phyloP scores from a whole-genome alignment of 2,329 filamentous ascomycete species.

The Beauveria bassiana region DNA sequence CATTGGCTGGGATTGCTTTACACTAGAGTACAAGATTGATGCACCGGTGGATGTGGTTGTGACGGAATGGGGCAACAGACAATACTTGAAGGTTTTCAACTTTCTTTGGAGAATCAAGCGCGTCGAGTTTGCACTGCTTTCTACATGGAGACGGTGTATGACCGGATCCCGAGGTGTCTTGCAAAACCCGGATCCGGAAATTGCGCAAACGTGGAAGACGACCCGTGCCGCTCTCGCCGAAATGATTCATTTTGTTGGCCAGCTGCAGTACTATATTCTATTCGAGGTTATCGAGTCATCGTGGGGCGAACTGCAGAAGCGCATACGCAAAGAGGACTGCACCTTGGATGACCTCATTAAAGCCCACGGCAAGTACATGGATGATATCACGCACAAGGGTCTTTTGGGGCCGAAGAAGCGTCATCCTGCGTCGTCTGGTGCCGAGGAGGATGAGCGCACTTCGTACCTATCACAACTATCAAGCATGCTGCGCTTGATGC shows the following conservation, averaged over 20 bases:
- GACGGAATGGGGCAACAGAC: conserved; percentile 87
- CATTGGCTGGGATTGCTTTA: conserved; percentile 99
- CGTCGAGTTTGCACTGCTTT: conserved; percentile 86
- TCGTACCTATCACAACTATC: conserved; percentile 87
- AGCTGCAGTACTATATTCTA: conserved; percentile 96
- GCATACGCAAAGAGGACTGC: conserved; percentile 74
- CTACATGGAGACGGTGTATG: conserved; percentile 92
- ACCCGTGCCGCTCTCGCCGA: conserved; percentile 85
- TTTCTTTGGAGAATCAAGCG: conserved; percentile 98
- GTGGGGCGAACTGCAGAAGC: conserved; percentile 82
- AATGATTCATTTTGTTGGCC: conserved; percentile 97
- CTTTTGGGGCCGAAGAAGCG: conserved; percentile 64
- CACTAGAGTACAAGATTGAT: conserved; percentile 96
- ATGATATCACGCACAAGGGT: conserved; percentile 92
- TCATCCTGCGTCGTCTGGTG: neutral
- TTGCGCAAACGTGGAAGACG: conserved; percentile 78
- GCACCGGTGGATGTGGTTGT: conserved; percentile 95
- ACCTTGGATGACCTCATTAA: conserved; percentile 93
- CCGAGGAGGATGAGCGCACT: conserved; percentile 56
- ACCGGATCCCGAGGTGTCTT: conserved; percentile 90
- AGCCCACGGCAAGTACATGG: conserved; percentile 84
- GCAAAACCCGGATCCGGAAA: conserved; percentile 59
- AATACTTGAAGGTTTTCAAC: conserved; percentile 99
- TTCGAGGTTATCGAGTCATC: conserved; percentile 97
- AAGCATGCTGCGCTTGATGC: conserved; percentile 88